Evolutionary conservation across 495 filamentous ascomycete species (phyloP), one percentile per base, ranked within the genome.

Genomic region (Oleoguttula mirabilis): DNA sequence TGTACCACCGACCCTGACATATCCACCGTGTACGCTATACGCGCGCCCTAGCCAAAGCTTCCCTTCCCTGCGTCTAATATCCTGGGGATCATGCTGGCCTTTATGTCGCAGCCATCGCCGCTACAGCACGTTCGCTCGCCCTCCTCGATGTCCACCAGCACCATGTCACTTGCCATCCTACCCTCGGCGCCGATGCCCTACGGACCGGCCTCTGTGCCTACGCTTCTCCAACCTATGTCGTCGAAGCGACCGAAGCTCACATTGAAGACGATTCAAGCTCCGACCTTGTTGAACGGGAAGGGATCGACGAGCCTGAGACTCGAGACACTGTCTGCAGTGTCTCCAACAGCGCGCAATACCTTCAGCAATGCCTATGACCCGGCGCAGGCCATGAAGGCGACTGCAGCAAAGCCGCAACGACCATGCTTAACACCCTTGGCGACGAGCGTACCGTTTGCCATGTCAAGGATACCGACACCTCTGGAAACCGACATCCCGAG

Each of bases 341-440:
- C 83, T 6, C 82, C 84, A 4, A 90, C 84, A 3, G 64, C 76
- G 17, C 80, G 82, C 58, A 92, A 88, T 57, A 92, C 84, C 25
- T 79, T 85, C 50, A 76, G 75, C 23, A 90, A 92, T 58, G 75
- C 77, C 42, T 85, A 86, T 56, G 77, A 81, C 21, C 71, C 71
- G 23, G 64, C 71, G n/a, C 76, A 75, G 12, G 74, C 80, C 36
- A 68, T 73, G 36, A 54, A 48, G 36, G 66, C 68, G 2, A 51
- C 56, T 19, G 39, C 47, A 10, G 55, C 54, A 10, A 62, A 46
- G 39, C 53, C 57, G n/a, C 57, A 6, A 6, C 21, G 39, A 22
- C 60, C 55, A 15, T 61, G 61, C 15, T 60, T 68, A 21, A 55
- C 71, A 27, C 67, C 66, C 20, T 50, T 74, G 5, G 63, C 70